Base-by-base conservation (phyloP, 192 early-diverging fungal species). In the Geranomyces michiganensis region DNA sequence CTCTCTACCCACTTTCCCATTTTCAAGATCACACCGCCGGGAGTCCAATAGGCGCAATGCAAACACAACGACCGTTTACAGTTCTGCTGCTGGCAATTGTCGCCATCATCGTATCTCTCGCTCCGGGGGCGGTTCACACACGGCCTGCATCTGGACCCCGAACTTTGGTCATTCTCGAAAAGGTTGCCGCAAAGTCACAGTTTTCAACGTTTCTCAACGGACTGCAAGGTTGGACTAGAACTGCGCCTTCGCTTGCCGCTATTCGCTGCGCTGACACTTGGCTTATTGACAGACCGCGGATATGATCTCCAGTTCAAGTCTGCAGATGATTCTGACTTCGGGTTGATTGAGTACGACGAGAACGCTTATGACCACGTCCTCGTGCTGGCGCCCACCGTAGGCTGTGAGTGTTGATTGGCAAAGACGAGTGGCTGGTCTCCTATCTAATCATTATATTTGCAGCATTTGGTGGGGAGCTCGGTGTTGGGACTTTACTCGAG, bases 301-400 rank as follows among this genome's bases (percentile, higher is more conserved):
- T 89, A 85, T 74, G 76, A 76, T n/a, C 70, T 94, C 19, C 78
- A 76, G 19, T 84, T 81, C 43, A 85, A 80, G 55, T 79, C 72
- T 19, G 86, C 88, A 15, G 67, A 78, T 32, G 89, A 89, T 67
- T 62, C 75, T 22, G 73, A 84, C 1, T 68, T 88, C 1, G 67
- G 70, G 9, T 76, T 96, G 55, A 81, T 87, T 65, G 73, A 80
- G 15, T 83, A 82, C 62, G 92, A 82, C 41, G 84, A 86, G 76
- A 85, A 86, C 30, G 74, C 68, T 24, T 96, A 85, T 76, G 91
- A 96, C 76, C 93, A 98, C 56, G 80, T 94, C 31, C 74, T 95
- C 22, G 77, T 94, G 31, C 84, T 98, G 73, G 82, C 93, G 21
- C 93, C 92, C n/a, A 82, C 83, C 14, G 83, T 88, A 36, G 71